Base-by-base conservation (phyloP, 2,329 filamentous ascomycete species). In the Aspergillus quadrilineatus region DNA sequence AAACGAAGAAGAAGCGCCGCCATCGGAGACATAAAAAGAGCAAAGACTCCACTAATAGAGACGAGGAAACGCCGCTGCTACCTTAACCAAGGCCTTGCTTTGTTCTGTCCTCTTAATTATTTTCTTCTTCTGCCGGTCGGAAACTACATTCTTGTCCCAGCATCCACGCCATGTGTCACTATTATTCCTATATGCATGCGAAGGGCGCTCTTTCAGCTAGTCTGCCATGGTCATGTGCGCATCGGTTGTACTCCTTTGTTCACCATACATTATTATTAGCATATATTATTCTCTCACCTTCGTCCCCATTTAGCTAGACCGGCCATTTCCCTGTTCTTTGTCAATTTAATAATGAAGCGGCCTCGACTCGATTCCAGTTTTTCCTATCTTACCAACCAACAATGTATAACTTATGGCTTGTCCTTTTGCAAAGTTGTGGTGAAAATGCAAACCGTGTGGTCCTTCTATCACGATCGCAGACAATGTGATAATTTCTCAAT, bases 1-100 rank as follows among this genome's bases (percentile, higher is more conserved):
- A 46, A 17, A 41, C 49, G 6, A 70, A 69, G 59, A 69, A 65
- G 32, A 67, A 65, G 22, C 65, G 67, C 34, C 67, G 68, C 9
- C 60, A 63, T 32, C 63, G 64, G 42, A 64, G 56, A 42, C 63
- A 59, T 12, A 59, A 60, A 9, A 7, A 63, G 60, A 45, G 12
- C n/a, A 29, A 10, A 5, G 50, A 34, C n/a, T 44, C 48, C 34
- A 34, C 36, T 41, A 42, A 44, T 44, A 42, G 50, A 2, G 55
- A 51, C 14, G 63, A 64, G 39, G 54, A 54, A 36, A 55, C 61
- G 4, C 61, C 61, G 15, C 50, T 64, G 10, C 49, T 64, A 10
- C 53, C 59, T 15, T 50, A 50, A 51, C 58, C 10, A n/a, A 26
- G 15, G 26, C 30, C 26, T 14, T 22, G 37, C 12, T 12, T 17